Conservation (phyloP, 1,139 yeast species). For the Suhomyces bokatorum region DNA sequence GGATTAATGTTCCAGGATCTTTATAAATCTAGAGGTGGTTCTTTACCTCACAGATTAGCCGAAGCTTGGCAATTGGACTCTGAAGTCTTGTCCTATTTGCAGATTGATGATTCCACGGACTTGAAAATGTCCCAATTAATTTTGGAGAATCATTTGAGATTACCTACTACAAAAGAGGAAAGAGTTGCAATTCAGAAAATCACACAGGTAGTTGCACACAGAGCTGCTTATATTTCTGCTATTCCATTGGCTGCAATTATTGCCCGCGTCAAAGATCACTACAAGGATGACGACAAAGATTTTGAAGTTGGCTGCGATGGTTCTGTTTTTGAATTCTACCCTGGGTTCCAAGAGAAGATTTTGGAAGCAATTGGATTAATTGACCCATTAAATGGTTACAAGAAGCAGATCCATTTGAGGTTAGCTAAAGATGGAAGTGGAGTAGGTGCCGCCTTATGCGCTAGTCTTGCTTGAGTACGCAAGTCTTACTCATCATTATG, state of each 20-base stretch:
- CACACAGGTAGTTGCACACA: conserved; percentile 74
- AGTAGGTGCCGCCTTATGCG: conserved; percentile 95
- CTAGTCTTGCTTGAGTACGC: conserved; percentile 39
- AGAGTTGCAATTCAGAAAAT: conserved; percentile 68
- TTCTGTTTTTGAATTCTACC: conserved; percentile 87
- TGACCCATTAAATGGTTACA: conserved; percentile 69
- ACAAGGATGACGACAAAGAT: conserved; percentile 57
- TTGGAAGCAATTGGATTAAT: conserved; percentile 73
- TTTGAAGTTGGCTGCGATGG: conserved; percentile 96
- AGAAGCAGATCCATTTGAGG: conserved; percentile 67
- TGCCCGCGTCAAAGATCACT: conserved; percentile 39
- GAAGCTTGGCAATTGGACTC: conserved; percentile 79
- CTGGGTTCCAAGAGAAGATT: conserved; percentile 76
- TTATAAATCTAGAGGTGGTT: conserved; percentile 50
- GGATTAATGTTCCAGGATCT: conserved; percentile 57
- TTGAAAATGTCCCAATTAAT: conserved; percentile 66
- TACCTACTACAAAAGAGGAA: conserved; percentile 68
- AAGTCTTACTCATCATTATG: background rate
- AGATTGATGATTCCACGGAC: conserved; percentile 75
- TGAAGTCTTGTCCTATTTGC: conserved; percentile 80
- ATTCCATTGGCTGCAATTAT: conserved; percentile 83
- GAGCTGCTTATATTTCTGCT: conserved; percentile 86
- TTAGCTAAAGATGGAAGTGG: conserved; percentile 95
- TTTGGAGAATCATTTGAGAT: conserved; percentile 61
- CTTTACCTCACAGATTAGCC: conserved; percentile 63